Conservation (phyloP, 225 moss, liverwort and hornwort genomes). For the Climacium dendroides region DNA sequence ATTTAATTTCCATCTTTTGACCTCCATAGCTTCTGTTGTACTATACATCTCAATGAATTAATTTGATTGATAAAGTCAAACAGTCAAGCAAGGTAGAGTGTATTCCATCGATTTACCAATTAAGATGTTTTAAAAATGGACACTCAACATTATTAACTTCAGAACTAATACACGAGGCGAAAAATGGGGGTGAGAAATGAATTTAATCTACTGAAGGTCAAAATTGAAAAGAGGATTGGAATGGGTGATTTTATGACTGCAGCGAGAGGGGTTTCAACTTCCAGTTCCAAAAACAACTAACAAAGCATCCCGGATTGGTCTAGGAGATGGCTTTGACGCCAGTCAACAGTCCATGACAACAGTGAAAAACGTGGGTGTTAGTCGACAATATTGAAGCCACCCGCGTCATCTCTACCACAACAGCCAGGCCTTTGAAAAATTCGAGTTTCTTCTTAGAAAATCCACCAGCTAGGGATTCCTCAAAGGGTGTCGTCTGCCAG, state of each 20-base stretch:
- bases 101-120: neutral
- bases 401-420: neutral
- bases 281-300: neutral
- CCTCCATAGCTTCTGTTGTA: neutral
- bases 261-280: neutral
- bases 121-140: neutral
- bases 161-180: neutral
- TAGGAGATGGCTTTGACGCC: neutral
- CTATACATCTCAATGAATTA: neutral
- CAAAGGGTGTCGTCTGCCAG: neutral
- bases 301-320: neutral
- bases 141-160: neutral
- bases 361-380: neutral
- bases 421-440: neutral
- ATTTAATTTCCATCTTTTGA: neutral
- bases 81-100: neutral
- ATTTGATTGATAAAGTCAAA: too few species aligned
- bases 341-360: neutral
- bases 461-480: neutral
- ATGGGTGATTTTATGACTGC: neutral
- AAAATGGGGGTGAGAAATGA: neutral
- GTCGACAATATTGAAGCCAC: neutral
- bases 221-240: neutral
- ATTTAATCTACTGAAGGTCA: neutral
- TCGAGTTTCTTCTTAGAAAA: neutral